Evolutionary conservation across 2,329 filamentous ascomycete genomes (phyloP), one percentile per base, ranked within the genome.

Genomic region (Metarhizium humberi): DNA sequence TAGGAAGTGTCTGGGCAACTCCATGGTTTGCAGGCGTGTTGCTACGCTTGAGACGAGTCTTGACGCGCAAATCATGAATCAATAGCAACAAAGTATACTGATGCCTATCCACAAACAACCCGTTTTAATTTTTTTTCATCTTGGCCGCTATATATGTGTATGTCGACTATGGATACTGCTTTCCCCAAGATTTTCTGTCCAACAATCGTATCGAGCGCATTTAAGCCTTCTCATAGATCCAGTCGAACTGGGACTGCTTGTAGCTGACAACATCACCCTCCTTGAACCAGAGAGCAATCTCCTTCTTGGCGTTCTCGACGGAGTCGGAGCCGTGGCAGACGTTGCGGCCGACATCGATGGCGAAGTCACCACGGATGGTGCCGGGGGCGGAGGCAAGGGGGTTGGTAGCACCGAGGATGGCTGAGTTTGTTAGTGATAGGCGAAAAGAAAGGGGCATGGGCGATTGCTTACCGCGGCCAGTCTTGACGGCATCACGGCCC

Each of bases 251-350:
- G 73, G 88, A 80, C 65, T 80, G 79, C 84, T 94, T 92, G 85
- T 88, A 97, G 78, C 72, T 81, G 77, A 90, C 77, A 70, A 96
- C 73, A 77, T 97, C 94, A 66, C 84, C 85, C 66, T 88, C 80
- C 78, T 88, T 86, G 88, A 99, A 99, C 94, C 94, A 99, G 73
- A 97, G 86, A 70, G 87, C 87, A 73, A 99, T 99, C 84, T 99
- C 94, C 89, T 97, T 96, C 88, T 97, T 85, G 78, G 94, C 94
- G 81, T 85, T 96, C 86, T 99, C 94, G 77, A 99, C 92, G 73
- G 82, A 86, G 84, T 99, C 94, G 77, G 91, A 96, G 74, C 94
- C 94, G 86, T 99, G 94, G 89, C 92, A 97, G 80, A 97, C 91
- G 83, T 99, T 99, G 76, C 92, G 90, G 79, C 94, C 94, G 73